A percentile compares a stretch with the other conserved stretches of the same genome.
phyloP scores from a whole-genome alignment of 2,329 filamentous ascomycete species.

The Fusarium sp. region DNA sequence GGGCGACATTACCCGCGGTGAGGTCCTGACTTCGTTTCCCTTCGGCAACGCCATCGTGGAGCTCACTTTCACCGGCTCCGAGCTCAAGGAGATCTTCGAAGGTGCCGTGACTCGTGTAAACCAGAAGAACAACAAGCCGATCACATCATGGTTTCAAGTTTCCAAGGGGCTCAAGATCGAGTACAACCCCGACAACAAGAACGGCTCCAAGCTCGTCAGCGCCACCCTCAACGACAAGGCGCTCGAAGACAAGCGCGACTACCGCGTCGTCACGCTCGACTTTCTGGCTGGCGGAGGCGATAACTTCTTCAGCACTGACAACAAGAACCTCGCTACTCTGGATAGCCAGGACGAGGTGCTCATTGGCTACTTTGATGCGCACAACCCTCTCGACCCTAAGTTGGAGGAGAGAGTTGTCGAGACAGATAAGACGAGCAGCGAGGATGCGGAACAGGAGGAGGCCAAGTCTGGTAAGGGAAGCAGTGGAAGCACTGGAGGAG shows the following conservation, averaged over 20 bases:
- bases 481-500: constrained; percentile 11
- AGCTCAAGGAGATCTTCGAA: constrained; percentile 71
- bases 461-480: constrained; percentile 17
- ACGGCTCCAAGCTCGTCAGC: constrained; percentile 66
- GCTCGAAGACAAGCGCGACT: constrained; percentile 63
- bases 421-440: constrained; percentile 31
- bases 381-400: constrained; percentile 65
- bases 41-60: constrained; percentile 77
- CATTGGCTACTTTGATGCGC: constrained; percentile 63
- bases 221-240: constrained; percentile 65
- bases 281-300: constrained; percentile 75
- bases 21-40: constrained; percentile 75
- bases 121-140: constrained; percentile 65
- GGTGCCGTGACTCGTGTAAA: constrained; percentile 70
- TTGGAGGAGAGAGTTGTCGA: constrained; percentile 61
- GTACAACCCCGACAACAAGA: constrained; percentile 68
- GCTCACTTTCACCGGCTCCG: constrained; percentile 66
- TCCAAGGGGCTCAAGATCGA: constrained; percentile 69
- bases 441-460: constrained; percentile 29
- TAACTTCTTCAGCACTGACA: constrained; percentile 66
- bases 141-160: constrained; percentile 74
- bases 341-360: constrained; percentile 70
- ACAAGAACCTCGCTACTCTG: constrained; percentile 60
- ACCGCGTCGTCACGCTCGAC: constrained; percentile 74
- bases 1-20: constrained; percentile 74